Base-by-base conservation (phyloP, 2,329 filamentous ascomycete genomes). In the Penicillium sp. region DNA sequence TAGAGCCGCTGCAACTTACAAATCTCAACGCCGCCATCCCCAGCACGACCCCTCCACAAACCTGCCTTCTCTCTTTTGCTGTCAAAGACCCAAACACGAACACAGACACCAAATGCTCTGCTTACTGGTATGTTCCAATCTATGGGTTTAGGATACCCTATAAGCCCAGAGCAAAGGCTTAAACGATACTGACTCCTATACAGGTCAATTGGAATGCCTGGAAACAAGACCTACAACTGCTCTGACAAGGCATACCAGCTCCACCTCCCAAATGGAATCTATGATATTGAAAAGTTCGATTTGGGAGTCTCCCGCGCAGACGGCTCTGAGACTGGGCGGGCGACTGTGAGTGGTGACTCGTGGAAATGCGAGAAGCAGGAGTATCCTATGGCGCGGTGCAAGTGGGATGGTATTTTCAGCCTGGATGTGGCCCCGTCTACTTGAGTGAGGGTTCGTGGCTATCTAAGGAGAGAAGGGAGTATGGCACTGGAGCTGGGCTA, bases 401-500 rank as follows among this genome's bases (percentile, higher is more conserved):
- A 44, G 5, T 63, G 57, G 61, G 58, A 59, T 53, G 61, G 61
- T 24, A 44, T 56, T 32, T 61, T 62, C 32, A 38, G 54, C n/a
- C 47, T 63, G 29, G 54, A 60, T 43, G 35, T 62, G 14, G 20
- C 42, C 7, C n/a, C 32, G 1, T 48, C 40, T 45, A 18, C 34
- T 44, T 50, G 22, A 38, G 50, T 29, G 2, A 24, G 20, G n/a
- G 22, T n/a, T n/a, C 6, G 29, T 16, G 14, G 16, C 8, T 20
- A 46, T 16, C n/a, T 11, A 9, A 22, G 24, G n/a, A 16, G 34
- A 26, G 22, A 46, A 34, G 18, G 32, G 29, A 45, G 20, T 42
- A 16, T 14, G 11, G 10, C 5, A 29, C 10, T 39, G 8, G 10
- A 10, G 9, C 44, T 34, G 26, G 26, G n/a, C 2, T 3, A 3